Evolutionary conservation across 352 stramenopile species (phyloP).

Genomic region (Globisporangium splendens): DNA sequence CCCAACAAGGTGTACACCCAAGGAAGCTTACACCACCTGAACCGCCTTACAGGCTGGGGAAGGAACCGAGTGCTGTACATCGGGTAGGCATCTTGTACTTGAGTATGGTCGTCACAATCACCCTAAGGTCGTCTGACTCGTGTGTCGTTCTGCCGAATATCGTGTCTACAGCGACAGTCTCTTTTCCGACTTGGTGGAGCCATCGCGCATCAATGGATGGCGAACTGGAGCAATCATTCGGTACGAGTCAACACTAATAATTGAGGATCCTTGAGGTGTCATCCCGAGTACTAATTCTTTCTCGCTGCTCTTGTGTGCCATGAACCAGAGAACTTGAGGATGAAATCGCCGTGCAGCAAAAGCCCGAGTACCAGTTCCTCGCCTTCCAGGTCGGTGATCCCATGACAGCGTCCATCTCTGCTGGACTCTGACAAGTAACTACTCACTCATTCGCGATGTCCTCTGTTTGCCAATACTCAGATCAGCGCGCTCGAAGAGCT

Average conservation of each 20-base stretch:
- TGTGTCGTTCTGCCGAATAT: background rate
- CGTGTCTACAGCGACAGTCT: constrained; percentile 73
- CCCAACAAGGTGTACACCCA: constrained; percentile 74
- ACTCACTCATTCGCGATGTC: background rate
- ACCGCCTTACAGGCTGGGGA: constrained; percentile 56
- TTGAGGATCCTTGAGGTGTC: background rate
- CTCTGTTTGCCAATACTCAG: constrained; percentile 15
- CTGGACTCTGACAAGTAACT: too few species aligned
- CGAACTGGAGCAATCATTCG: constrained; percentile 91
- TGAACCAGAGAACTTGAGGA: constrained; percentile 81
- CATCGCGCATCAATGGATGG: constrained; percentile 91
- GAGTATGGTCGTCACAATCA: background rate
- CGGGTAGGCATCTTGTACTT: constrained; percentile 41
- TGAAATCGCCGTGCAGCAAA: constrained; percentile 70
- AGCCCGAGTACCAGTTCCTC: constrained; percentile 57
- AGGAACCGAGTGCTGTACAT: constrained; percentile 90
- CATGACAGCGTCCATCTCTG: too few species aligned
- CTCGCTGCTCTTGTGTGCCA: background rate
- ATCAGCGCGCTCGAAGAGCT: constrained; percentile 58
- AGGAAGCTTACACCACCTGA: constrained; percentile 68
- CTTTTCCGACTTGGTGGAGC: constrained; percentile 93
- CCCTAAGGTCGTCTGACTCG: background rate
- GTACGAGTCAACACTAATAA: constrained; percentile 16
- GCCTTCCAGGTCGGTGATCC: constrained; percentile 37
- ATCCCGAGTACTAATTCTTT: background rate